Evolutionary conservation across 1,284 basidiomycete species (phyloP), one percentile per base, ranked within the genome.

Genomic region (Ceratobasidium sp.): DNA sequence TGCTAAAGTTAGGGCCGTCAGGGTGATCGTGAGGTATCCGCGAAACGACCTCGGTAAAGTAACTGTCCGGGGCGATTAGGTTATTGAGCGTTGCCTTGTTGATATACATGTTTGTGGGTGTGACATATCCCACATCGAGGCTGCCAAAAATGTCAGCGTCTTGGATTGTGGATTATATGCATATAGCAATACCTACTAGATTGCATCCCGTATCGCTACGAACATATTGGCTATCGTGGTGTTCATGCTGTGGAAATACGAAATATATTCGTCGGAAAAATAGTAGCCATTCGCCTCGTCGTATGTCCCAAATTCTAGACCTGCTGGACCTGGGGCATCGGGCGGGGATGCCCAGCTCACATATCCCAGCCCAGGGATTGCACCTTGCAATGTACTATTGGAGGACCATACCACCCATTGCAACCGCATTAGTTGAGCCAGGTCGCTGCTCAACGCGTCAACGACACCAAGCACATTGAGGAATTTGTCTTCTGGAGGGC

Each of bases 171-270:
- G 10, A 16, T 2, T 14, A 38, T 33, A 27, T n/a, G 18, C n/a
- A 20, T n/a, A 8, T n/a, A n/a, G 50, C 6, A 33, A 20, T 20
- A 67, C 65, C 30, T n/a, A 67, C 65, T 67, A n/a, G 18, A 67
- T 67, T 33, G 65, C 65, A 35, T 67, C 65, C 2, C 65, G 65
- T 52, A 52, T 33, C 16, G 65, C 46, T 18, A 67, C 14, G 52
- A 67, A n/a, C 3, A 52, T 2, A 48, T 67, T 67, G 10, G 46
- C 33, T 4, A 67, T 52, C 20, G 65, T 67, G 10, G 23, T 35
- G 48, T 67, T 67, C 16, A 68, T 68, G 30, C 23, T 23, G 38
- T 10, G 23, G 50, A 52, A 52, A 18, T 52, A 52, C 4, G 50
- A 52, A 3, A 59, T 30, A 30, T 59, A 3, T 59, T 59, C 10